Conservation (phyloP, 2,329 filamentous ascomycete genomes). For the Periconia sp. region DNA sequence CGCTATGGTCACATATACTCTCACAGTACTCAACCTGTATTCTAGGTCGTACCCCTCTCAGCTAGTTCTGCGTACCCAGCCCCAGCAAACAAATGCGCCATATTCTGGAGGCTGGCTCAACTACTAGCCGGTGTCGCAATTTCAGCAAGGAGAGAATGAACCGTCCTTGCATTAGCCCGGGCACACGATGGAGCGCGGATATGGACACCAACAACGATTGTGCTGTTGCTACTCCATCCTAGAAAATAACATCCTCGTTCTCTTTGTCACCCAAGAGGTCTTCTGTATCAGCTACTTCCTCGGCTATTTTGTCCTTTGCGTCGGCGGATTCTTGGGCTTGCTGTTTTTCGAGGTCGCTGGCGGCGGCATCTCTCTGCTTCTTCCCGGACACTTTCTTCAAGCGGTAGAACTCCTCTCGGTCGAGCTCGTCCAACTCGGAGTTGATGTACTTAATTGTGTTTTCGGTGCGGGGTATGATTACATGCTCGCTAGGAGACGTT, state of each 20-base stretch:
- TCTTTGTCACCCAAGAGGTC: constrained; percentile 79
- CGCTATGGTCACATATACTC: constrained; percentile 14
- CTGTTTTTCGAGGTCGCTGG: constrained; percentile 50
- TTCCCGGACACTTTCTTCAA: constrained; percentile 90
- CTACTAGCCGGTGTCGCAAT: no score
- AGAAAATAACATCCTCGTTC: constrained; percentile 89
- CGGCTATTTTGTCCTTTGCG: constrained; percentile 13
- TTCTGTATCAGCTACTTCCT: constrained; percentile 52
- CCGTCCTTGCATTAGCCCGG: no score
- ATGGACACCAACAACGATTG: no score
- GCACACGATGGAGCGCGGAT: no score
- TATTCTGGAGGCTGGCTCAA: no score
- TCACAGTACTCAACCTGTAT: constrained; percentile 3
- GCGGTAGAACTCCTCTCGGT: constrained; percentile 97
- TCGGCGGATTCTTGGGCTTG: constrained; percentile 41
- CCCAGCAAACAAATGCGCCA: no score
- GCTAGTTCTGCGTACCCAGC: no score
- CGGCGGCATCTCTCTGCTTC: constrained; percentile 61
- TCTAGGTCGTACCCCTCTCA: no score
- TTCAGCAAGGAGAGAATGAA: no score
- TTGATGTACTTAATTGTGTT: constrained; percentile 99
- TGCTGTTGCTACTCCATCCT: no score
- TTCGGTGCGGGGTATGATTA: constrained; percentile 96
- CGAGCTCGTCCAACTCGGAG: constrained; percentile 94
- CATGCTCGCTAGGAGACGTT: constrained; percentile 69